These are phyloP conservation scores for Globisporangium nunn DNA, from an alignment of 352 stramenopile species.

Conservation along the genomic window DNA sequence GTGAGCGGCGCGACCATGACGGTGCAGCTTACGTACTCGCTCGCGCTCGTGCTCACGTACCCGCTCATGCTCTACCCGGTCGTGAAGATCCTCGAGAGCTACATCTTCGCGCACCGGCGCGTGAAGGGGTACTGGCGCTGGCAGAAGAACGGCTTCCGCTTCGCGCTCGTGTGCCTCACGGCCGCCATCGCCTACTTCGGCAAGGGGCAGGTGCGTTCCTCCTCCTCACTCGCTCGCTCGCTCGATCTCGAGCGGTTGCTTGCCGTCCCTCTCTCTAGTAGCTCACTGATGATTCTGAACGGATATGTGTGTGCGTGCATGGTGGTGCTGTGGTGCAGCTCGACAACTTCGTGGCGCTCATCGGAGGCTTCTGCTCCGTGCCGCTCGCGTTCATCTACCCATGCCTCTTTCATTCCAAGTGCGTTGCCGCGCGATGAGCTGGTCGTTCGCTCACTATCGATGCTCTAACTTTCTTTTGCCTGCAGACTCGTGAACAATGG, in stretches of 20 bases:
- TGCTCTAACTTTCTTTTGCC: background rate
- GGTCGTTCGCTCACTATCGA: background rate
- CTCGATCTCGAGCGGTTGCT: no score
- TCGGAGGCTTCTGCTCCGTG: conserved; percentile 67
- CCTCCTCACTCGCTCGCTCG: background rate
- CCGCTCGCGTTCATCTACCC: conserved; percentile 69
- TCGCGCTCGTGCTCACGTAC: conserved; percentile 65
- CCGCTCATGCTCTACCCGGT: conserved; percentile 67
- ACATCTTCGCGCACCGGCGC: conserved; percentile 33
- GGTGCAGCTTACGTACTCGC: conserved; percentile 57
- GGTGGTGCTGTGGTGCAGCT: conserved; percentile 11
- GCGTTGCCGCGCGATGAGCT: background rate
- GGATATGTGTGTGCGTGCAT: no score
- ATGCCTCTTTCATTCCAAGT: conserved; percentile 52
- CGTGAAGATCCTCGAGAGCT: conserved; percentile 64
- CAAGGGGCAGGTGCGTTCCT: conserved; percentile 33
- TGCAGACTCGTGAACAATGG: conserved; percentile 33
- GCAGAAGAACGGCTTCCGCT: conserved; percentile 64
- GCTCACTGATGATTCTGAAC: background rate
- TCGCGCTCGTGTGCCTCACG: conserved; percentile 52
- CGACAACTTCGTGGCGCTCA: conserved; percentile 68
- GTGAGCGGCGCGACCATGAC: conserved; percentile 48
- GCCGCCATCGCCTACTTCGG: conserved; percentile 56
- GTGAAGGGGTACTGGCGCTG: conserved; percentile 56
- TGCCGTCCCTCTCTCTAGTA: no score